A percentile compares a stretch with the other conserved stretches of the same genome.
Evolutionary conservation across 345 rosid genomes (phyloP).

Genomic region (Mallotus nudiflorus): DNA sequence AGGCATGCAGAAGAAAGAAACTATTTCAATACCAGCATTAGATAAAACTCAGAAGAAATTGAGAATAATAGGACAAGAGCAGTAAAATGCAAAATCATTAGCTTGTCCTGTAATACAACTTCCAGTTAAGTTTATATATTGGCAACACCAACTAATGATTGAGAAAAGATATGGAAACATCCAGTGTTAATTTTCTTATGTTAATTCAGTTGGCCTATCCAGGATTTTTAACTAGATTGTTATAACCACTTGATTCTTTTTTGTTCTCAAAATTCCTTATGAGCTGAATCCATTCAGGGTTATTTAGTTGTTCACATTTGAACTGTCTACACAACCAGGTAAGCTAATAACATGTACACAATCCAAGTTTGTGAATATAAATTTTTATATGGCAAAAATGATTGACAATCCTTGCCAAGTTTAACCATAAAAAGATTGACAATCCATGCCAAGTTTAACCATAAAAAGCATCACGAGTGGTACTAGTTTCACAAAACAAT

Average conservation of each 20-base stretch:
- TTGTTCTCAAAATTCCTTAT: background rate
- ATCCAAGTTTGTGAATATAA: background rate
- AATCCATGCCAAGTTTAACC: background rate
- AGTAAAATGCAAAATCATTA: background rate
- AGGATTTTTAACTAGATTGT: background rate
- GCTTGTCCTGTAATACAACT: background rate
- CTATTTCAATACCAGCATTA: background rate
- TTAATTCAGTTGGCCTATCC: no score
- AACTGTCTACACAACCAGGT: background rate
- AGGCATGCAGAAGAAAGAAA: conserved; percentile 9
- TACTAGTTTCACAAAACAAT: no score
- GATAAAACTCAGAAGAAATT: background rate
- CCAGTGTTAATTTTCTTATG: no score
- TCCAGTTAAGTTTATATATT: background rate
- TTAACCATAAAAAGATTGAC: background rate
- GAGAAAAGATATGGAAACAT: background rate
- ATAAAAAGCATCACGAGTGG: no score
- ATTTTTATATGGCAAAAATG: conserved; percentile 7
- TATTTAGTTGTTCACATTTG: background rate
- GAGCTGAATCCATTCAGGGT: background rate
- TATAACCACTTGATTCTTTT: background rate
- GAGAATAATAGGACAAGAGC: background rate
- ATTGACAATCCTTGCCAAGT: background rate
- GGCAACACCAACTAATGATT: background rate
- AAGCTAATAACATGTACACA: background rate